A percentile compares a stretch with the other conserved stretches of the same genome.
These are phyloP conservation scores for Pleurotus eryngii DNA, from an alignment of 768 basidiomycete species.

Conservation along the genomic window DNA sequence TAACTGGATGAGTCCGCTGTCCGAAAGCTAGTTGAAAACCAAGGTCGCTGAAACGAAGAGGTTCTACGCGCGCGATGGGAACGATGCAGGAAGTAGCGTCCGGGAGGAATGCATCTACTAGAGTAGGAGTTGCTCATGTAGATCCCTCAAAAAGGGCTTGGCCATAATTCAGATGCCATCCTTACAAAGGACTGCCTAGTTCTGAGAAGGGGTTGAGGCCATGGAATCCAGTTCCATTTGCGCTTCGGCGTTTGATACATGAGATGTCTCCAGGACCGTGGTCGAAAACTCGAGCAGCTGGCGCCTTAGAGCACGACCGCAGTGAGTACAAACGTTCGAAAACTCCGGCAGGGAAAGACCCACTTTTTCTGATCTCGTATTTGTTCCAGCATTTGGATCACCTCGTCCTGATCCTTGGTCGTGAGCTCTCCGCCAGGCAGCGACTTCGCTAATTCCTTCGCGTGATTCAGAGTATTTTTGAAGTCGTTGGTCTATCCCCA, in stretches of 20 bases:
- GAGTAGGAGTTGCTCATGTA: too few species aligned
- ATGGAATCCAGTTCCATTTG: constrained; percentile 74
- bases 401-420: constrained; percentile 65
- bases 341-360: constrained; percentile 11
- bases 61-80: too few species aligned
- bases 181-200: constrained; percentile 9
- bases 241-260: constrained; percentile 19
- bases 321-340: background rate
- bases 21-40: too few species aligned
- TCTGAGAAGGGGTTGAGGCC: constrained; percentile 63
- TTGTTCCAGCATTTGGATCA: constrained; percentile 65
- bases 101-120: too few species aligned
- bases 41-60: too few species aligned
- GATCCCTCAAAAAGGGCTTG: too few species aligned
- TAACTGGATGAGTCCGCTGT: too few species aligned
- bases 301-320: constrained; percentile 32
- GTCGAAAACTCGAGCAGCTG: constrained; percentile 53
- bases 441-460: constrained; percentile 52
- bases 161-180: too few species aligned
- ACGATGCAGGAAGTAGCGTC: too few species aligned
- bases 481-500: constrained; percentile 64
- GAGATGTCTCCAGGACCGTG: constrained; percentile 32
- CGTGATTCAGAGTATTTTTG: constrained; percentile 53
- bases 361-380: constrained; percentile 64
- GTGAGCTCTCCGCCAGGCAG: constrained; percentile 74